Evolutionary conservation across 2,329 filamentous ascomycete species (phyloP), one percentile per base, ranked within the genome.

Genomic region (Pseudogymnoascus sp.): DNA sequence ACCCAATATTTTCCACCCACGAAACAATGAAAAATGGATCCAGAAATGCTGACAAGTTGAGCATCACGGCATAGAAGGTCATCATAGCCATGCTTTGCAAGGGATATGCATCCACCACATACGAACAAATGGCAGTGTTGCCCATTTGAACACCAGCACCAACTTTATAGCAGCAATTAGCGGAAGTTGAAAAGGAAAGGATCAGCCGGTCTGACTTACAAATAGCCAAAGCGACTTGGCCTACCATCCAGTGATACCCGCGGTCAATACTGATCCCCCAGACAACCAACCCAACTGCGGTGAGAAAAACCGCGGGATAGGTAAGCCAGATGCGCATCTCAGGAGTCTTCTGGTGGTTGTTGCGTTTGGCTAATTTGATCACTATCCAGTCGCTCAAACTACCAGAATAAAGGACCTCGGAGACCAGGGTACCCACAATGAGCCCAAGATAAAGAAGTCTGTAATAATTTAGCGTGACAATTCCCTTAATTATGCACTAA

Each of bases 231-330:
- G 79, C 80, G 4, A 83, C 70, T 63, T 84, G 81, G 1, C 80
- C 82, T 0, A 82, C 77, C 35, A 82, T 80, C 80, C 81, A 84
- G 69, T 84, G 81, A 66, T 79, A 82, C 0, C 68, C 68, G 41
- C 72, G 74, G 62, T 83, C 81, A 11, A 84, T 72, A 59, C 78
- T 81, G 41, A 84, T 67, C 0, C 81, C 81, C 81, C 81, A 84
- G 58, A 84, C 50, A 35, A 82, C 73, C 37, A 81, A 68, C 0
- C 82, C 81, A 6, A 81, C 68, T 71, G 76, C 74, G 0, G 76
- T 80, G 8, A 82, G 62, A 3, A 79, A 8, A 2, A 76, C 74
- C 9, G 79, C 81, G 5, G 81, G 81, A 69, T 83, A 84, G 2
- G 75, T 76, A 40, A 83, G 69, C 72, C 72, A 76, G 5, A 77